Percentiles rank a stretch among this genome's conserved stretches.
phyloP scores from a whole-genome alignment of 345 rosid species.

The Trapa incisa region DNA sequence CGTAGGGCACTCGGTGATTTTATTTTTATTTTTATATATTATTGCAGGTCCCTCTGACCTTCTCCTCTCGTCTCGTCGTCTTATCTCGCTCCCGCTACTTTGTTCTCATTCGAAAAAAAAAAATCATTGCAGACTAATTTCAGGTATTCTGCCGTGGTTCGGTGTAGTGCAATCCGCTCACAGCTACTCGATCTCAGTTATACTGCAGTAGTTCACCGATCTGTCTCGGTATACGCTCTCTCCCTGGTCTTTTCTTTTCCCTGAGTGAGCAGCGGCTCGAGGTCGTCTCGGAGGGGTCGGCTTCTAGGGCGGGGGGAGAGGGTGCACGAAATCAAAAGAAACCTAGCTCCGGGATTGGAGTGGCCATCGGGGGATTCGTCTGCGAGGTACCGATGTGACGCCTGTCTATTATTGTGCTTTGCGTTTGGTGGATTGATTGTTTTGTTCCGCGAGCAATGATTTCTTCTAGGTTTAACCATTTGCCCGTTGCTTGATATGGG shows the following conservation, averaged over 20 bases:
- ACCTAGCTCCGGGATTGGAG: conserved; percentile 15
- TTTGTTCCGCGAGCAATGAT: not conserved
- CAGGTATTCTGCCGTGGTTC: not conserved
- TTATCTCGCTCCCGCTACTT: conserved; percentile 48
- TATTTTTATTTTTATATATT: not conserved
- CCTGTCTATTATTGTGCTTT: not conserved
- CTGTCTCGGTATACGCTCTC: not conserved
- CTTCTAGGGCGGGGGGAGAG: not conserved
- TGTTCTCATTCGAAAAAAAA: conserved; percentile 36
- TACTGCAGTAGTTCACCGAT: not conserved
- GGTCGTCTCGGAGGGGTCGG: not conserved
- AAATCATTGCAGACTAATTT: conserved; percentile 1
- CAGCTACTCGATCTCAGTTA: not conserved
- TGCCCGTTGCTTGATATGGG: not conserved
- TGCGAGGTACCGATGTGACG: not conserved
- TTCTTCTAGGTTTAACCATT: not conserved
- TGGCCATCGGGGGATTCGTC: not conserved
- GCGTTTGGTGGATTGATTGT: not conserved
- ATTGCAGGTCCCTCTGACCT: not conserved
- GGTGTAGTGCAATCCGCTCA: not conserved
- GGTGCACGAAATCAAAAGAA: conserved; percentile 8
- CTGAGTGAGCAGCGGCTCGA: not conserved
- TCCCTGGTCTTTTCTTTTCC: not conserved
- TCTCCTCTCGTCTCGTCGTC: not conserved
- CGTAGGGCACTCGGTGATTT: conserved; percentile 10